A percentile compares a stretch with the other conserved stretches of the same genome.
These are phyloP conservation scores for Colletotrichum agaves DNA, from an alignment of 2,329 filamentous ascomycete genomes.

Conservation along the genomic window DNA sequence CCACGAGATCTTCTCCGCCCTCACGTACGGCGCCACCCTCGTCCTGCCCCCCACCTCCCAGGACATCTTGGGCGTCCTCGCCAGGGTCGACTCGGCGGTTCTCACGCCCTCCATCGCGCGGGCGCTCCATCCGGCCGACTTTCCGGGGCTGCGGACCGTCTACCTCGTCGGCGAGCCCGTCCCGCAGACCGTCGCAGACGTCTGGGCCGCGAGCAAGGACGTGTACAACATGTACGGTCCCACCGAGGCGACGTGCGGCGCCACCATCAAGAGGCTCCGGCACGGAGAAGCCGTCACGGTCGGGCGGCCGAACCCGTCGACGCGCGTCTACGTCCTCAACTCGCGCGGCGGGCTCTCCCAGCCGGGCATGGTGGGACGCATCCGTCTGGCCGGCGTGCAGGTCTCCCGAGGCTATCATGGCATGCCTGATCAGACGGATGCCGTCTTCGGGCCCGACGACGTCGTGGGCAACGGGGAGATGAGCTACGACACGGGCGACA, in stretches of 20 bases:
- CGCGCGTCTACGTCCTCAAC: conserved; percentile 53
- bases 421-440: conserved; percentile 41
- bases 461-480: conserved; percentile 32
- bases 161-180: conserved; percentile 53
- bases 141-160: conserved; percentile 45
- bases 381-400: conserved; percentile 56
- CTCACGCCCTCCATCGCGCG: conserved; percentile 52
- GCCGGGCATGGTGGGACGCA: conserved; percentile 51
- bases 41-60: conserved; percentile 42
- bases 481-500: conserved; percentile 55
- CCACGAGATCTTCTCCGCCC: conserved; percentile 51
- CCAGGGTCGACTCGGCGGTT: conserved; percentile 45
- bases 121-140: conserved; percentile 46
- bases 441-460: conserved; percentile 46
- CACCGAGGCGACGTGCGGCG: conserved; percentile 52
- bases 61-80: conserved; percentile 46
- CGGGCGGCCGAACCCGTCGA: conserved; percentile 40
- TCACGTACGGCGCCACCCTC: conserved; percentile 52
- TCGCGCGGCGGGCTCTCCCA: conserved; percentile 42
- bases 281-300: conserved; percentile 43
- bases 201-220: conserved; percentile 44
- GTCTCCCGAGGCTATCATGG: conserved; percentile 53
- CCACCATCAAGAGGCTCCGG: conserved; percentile 46
- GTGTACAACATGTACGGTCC: conserved; percentile 58
- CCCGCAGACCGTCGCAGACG: conserved; percentile 45